Evolutionary conservation across 2,329 filamentous ascomycete genomes (phyloP).

Genomic region (Alternaria viburni): DNA sequence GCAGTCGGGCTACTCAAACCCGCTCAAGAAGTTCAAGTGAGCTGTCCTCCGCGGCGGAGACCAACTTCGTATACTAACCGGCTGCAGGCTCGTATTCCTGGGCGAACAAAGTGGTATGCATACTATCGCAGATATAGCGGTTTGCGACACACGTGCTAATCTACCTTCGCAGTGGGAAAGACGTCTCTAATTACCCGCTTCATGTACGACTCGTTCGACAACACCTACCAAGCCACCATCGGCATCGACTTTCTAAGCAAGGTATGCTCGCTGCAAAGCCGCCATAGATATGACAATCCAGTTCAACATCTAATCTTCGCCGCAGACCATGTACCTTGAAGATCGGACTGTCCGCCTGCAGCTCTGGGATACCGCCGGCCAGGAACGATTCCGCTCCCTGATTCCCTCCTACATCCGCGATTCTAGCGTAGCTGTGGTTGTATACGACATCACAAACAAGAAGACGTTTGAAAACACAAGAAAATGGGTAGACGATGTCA

Average conservation of each 20-base stretch:
- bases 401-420: constrained; percentile 99
- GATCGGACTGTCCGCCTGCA: constrained; percentile 97
- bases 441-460: constrained; percentile 96
- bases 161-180: constrained; percentile 77
- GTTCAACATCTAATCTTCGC: constrained; percentile 8
- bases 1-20: constrained; percentile 89
- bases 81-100: constrained; percentile 84
- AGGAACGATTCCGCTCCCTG: constrained; percentile 94
- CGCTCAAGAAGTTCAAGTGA: constrained; percentile 99
- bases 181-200: constrained; percentile 98
- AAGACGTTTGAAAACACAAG: constrained; percentile 98
- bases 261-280: constrained; percentile 57
- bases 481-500: constrained; percentile 99
- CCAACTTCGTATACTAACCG: constrained; percentile 30
- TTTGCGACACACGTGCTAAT: constrained; percentile 19
- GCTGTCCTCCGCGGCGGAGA: constrained; percentile 19
- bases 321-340: constrained; percentile 97
- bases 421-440: constrained; percentile 95
- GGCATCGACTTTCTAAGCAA: constrained; percentile 99
- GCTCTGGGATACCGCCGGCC: constrained; percentile 97
- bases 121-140: background rate
- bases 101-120: constrained; percentile 96
- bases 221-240: constrained; percentile 99
- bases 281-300: background rate
- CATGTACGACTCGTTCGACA: constrained; percentile 99